Base-by-base conservation (phyloP, 2,329 filamentous ascomycete species). In the Alternaria ventricosa region DNA sequence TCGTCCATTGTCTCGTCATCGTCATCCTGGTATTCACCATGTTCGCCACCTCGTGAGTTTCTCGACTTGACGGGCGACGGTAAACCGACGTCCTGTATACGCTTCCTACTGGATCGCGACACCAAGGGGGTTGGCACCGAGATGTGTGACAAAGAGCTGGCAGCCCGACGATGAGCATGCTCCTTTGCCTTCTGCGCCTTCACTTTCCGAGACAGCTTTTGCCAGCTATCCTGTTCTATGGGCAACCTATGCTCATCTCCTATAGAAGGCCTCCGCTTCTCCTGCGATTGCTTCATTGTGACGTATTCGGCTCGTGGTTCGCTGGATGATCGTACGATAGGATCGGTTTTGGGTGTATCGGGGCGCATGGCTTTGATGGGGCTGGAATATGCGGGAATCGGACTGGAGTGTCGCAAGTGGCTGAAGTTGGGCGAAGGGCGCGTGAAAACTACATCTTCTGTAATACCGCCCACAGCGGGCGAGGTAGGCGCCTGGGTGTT, bases 401-500 rank as follows among this genome's bases (percentile, higher is more conserved):
- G 79, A 46, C 82, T 82, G 9, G 81, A 80, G 57, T 74, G 73
- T 61, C 71, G 77, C 55, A 63, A 63, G 51, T 72, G 65, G 43
- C 73, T 66, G 56, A 82, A 76, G 57, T 83, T 82, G 6, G 83
- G 83, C 18, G 82, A 84, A 3, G 83, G 83, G 20, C 83, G 80
- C 36, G 80, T 79, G 57, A 82, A 78, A 18, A 84, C 71, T 2
- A 81, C 77, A 65, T 85, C 83, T 15, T 83, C 84, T n/a, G 70
- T 75, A 5, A 71, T 68, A 3, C 64, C 73, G 59, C 79, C 79
- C 18, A 75, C 68, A 5, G 77, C 66, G 18, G 83, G 82, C 23
- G 83, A 84, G 0, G 83, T 84, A 18, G 75, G 76, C 22, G 79
- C 81, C 64, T 84, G 83, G 1, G 82, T 84, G 25, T 80, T 79